Evolutionary conservation across 768 basidiomycete species (phyloP).

Genomic region (Hirschioporus abietinus): DNA sequence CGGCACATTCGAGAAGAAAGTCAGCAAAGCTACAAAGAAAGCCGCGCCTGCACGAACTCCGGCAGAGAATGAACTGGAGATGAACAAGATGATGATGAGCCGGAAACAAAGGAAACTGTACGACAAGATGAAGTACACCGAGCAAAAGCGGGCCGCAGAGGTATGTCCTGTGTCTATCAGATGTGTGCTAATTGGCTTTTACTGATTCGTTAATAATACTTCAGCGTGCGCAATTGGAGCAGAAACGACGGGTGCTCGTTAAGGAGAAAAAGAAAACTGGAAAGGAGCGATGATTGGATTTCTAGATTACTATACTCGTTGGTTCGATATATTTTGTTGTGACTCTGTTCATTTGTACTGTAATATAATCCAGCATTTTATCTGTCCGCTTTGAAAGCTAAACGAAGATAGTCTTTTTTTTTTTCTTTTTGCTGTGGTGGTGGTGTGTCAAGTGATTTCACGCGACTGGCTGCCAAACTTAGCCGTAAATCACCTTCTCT

Average conservation of each 20-base stretch:
- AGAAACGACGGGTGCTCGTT: constrained; percentile 49
- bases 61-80: constrained; percentile 40
- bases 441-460: not conserved
- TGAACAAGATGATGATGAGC: constrained; percentile 98
- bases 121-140: constrained; percentile 86
- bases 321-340: no score
- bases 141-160: constrained; percentile 73
- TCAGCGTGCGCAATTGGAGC: constrained; percentile 59
- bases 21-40: constrained; percentile 53
- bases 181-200: not conserved
- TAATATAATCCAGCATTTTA: not conserved
- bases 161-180: constrained; percentile 38
- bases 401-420: not conserved
- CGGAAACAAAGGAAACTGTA: constrained; percentile 91
- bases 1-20: constrained; percentile 70
- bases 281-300: constrained; percentile 17
- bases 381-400: no score
- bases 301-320: not conserved
- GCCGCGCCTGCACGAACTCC: constrained; percentile 24
- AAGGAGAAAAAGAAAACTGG: constrained; percentile 44
- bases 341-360: not conserved
- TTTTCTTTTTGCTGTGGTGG: not conserved
- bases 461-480: not conserved
- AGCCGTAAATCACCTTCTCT: constrained; percentile 2
- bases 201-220: constrained; percentile 14